These are phyloP conservation scores for Scedosporium minutisporum DNA, from an alignment of 2,329 filamentous ascomycete genomes.

Conservation along the genomic window DNA sequence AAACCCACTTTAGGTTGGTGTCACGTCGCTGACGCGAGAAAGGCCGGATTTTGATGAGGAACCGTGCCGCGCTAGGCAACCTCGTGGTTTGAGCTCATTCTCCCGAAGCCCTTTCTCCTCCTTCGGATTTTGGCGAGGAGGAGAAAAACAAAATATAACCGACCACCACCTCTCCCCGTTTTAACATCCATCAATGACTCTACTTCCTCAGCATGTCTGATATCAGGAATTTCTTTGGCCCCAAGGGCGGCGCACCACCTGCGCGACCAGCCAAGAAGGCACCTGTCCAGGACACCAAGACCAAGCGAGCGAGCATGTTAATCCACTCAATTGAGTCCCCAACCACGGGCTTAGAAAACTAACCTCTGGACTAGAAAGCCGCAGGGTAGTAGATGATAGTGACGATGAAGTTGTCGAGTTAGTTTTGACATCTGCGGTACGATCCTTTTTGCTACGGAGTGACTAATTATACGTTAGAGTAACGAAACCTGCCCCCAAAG, in stretches of 20 bases:
- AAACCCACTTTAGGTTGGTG: background rate
- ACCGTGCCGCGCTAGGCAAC: background rate
- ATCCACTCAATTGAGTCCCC: background rate
- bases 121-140: too few species aligned
- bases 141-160: too few species aligned
- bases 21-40: constrained; percentile 1
- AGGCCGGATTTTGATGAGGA: background rate
- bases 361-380: constrained; percentile 29
- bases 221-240: constrained; percentile 84
- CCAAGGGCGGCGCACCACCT: constrained; percentile 54
- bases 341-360: constrained; percentile 8
- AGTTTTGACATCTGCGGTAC: constrained; percentile 19
- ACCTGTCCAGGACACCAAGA: constrained; percentile 27
- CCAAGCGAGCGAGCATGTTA: constrained; percentile 32
- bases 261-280: constrained; percentile 38
- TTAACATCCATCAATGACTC: too few species aligned
- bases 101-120: too few species aligned
- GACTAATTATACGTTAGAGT: constrained; percentile 17
- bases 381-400: constrained; percentile 72
- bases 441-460: background rate
- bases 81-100: background rate
- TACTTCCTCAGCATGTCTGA: constrained; percentile 47
- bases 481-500: constrained; percentile 45
- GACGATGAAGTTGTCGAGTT: constrained; percentile 53
- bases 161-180: too few species aligned